These are phyloP conservation scores for Suhomyces tanzawaensis DNA, from an alignment of 805 yeast species.

Conservation along the genomic window DNA sequence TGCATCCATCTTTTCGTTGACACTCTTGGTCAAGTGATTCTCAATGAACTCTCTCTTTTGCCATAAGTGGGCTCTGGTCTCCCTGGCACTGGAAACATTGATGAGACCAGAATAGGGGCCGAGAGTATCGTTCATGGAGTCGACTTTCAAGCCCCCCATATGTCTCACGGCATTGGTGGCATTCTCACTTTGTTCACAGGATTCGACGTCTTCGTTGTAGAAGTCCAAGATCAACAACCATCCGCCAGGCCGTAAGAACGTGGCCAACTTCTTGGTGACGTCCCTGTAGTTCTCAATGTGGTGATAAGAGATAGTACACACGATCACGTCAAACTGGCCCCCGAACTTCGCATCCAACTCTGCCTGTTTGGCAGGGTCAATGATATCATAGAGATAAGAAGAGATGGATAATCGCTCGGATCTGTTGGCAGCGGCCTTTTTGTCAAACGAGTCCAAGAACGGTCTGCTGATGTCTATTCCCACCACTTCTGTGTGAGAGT, in stretches of 20 bases:
- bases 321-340: conserved; percentile 29
- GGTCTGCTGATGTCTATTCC: conserved; percentile 38
- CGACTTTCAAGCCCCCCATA: conserved; percentile 33
- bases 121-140: conserved; percentile 21
- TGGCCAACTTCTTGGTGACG: conserved; percentile 28
- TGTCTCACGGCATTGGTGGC: conserved; percentile 15
- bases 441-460: conserved; percentile 17
- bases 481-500: conserved; percentile 16
- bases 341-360: conserved; percentile 15
- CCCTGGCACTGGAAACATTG: conserved; percentile 23
- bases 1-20: conserved; percentile 11
- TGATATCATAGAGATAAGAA: conserved; percentile 23
- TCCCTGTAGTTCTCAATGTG: conserved; percentile 33
- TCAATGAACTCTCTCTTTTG: conserved; percentile 21
- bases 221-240: conserved; percentile 37
- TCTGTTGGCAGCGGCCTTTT: conserved; percentile 2
- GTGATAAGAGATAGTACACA: conserved; percentile 39
- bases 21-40: conserved; percentile 20
- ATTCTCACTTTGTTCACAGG: not conserved
- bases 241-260: conserved; percentile 35
- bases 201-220: conserved; percentile 29
- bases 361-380: conserved; percentile 14
- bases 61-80: conserved; percentile 21
- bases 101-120: conserved; percentile 18
- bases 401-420: not conserved